phyloP scores from a whole-genome alignment of 2,329 filamentous ascomycete genomes.

The Metarhizium album region DNA sequence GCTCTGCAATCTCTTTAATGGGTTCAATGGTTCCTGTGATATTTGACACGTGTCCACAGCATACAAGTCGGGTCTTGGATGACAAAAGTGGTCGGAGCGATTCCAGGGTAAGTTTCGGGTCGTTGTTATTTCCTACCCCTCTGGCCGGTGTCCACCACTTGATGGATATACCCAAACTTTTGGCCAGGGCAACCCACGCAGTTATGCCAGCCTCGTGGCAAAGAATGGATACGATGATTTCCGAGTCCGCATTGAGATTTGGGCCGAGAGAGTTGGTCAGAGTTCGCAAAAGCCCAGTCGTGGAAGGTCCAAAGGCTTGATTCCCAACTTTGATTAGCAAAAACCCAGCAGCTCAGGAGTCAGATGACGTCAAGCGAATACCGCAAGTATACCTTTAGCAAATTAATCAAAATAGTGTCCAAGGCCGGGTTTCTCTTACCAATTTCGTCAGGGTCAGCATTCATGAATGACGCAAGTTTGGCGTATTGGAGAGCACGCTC shows the following conservation, averaged over 20 bases:
- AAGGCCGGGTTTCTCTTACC: not conserved
- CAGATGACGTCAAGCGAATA: too few relatives aligned
- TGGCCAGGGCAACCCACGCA: constrained; percentile 59
- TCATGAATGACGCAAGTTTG: constrained; percentile 4
- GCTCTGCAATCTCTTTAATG: constrained; percentile 30
- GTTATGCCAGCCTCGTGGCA: constrained; percentile 72
- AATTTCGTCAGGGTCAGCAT: constrained; percentile 5
- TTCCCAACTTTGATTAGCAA: not conserved
- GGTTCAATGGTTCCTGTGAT: constrained; percentile 56
- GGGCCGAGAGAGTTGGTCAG: constrained; percentile 39
- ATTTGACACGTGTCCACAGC: constrained; percentile 64
- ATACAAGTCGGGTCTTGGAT: constrained; percentile 55
- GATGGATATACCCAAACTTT: constrained; percentile 20
- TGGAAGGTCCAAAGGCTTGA: constrained; percentile 49
- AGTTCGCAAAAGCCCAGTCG: constrained; percentile 67
- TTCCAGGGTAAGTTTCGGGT: constrained; percentile 13
- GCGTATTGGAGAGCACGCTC: constrained; percentile 1
- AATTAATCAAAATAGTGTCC: not conserved
- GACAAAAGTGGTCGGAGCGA: constrained; percentile 50
- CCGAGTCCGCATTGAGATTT: constrained; percentile 42
- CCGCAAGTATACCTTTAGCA: too few relatives aligned
- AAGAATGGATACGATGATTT: constrained; percentile 58
- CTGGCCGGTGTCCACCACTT: not conserved
- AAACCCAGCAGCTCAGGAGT: not conserved
- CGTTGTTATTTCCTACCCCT: constrained; percentile 34